Evolutionary conservation across 2,329 filamentous ascomycete genomes (phyloP), one percentile per base, ranked within the genome.

Genomic region (Bimuria novae-zelandiae): DNA sequence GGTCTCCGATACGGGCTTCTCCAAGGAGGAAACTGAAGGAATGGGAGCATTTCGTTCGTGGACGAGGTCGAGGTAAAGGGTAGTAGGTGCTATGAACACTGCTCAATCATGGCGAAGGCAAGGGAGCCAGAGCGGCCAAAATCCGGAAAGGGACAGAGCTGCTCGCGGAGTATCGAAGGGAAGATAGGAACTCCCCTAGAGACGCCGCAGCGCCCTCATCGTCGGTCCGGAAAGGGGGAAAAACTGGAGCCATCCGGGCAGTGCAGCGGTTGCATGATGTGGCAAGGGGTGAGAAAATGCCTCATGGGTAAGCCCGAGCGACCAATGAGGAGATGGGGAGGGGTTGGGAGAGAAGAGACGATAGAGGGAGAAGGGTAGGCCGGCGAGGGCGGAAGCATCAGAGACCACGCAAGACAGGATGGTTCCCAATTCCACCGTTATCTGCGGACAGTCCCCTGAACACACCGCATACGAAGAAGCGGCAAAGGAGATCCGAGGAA

Each of bases 241-340:
- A 7, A 41, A 45, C 23, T 46, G 43, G 41, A 55, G 42, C 19
- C 21, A 46, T 14, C 16, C 41, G 22, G 50, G 49, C 41, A 33
- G 44, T 60, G 52, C 52, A 49, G 50, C 40, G 44, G 43, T 49
- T 55, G 51, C 45, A 58, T 55, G 37, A 56, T 45, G 52, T 27
- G 36, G 39, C 43, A 52, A 49, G 47, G 52, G 42, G 48, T 1
- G 43, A 36, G 48, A 61, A 61, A 61, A 57, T 61, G 45, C 58
- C 32, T 30, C 27, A 30, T 14, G 27, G 27, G 14, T 30, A 14
- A 30, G 27, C 14, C 27, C 27, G 27, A 30, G 27, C 27, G 27
- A 30, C 27, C 27, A 30, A 30, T 30, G 14, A 30, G 27, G 27
- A n/a, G 27, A 30, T 7, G 14, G 27, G 14, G n/a, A n/a, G n/a